A percentile compares a stretch with the other conserved stretches of the same genome.
Evolutionary conservation across 2,329 filamentous ascomycete genomes (phyloP).

Genomic region (Exophiala sideris): DNA sequence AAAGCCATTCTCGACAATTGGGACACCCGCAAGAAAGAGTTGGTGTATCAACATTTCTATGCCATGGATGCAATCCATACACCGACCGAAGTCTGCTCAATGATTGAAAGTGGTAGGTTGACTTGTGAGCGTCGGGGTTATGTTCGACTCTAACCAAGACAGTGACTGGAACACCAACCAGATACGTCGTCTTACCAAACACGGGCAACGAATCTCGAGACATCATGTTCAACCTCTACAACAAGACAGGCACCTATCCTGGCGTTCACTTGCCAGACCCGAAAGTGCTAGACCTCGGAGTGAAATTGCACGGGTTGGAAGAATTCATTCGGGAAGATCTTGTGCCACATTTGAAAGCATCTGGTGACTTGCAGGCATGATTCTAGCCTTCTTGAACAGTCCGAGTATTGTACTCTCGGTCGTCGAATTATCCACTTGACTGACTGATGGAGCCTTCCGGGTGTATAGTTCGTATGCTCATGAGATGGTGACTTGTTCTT

Average conservation of each 20-base stretch:
- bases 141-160: not conserved
- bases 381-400: too few relatives aligned
- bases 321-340: conserved; percentile 22
- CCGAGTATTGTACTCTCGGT: too few relatives aligned
- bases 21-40: conserved; percentile 19
- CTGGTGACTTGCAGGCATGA: not conserved
- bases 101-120: conserved; percentile 9
- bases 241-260: conserved; percentile 26
- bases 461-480: too few relatives aligned
- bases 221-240: conserved; percentile 29
- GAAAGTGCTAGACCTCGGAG: conserved; percentile 25
- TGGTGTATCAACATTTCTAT: conserved; percentile 16
- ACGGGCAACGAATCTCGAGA: conserved; percentile 28
- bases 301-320: conserved; percentile 25
- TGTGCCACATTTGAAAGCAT: conserved; percentile 21
- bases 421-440: too few relatives aligned
- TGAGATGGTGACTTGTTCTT: too few relatives aligned
- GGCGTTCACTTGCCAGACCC: conserved; percentile 22
- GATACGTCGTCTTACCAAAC: conserved; percentile 22
- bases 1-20: conserved; percentile 27
- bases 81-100: conserved; percentile 10
- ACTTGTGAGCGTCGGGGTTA: not conserved
- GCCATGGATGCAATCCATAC: conserved; percentile 17
- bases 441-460: too few relatives aligned
- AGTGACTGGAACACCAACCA: conserved; percentile 25